phyloP scores from a whole-genome alignment of 192 early-diverging fungal species.

The Gamsiella multidivaricata region DNA sequence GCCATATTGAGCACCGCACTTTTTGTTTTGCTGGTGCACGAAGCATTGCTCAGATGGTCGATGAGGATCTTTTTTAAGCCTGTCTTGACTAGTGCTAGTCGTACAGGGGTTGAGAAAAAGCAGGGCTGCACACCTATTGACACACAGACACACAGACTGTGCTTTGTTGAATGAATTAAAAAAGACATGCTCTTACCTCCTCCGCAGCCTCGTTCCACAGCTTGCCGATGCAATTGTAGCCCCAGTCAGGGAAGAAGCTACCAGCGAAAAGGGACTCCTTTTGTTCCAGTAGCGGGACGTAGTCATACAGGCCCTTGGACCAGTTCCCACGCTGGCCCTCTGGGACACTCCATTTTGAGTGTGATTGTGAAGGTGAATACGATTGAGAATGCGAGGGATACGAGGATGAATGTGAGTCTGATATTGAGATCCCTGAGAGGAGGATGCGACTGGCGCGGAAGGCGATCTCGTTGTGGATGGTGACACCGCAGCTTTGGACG shows the following conservation, averaged over 20 bases:
- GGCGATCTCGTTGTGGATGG: constrained; percentile 56
- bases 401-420: neutral
- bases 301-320: constrained; percentile 12
- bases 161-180: too few relatives aligned
- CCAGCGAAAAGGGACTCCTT: constrained; percentile 33
- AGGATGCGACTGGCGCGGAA: constrained; percentile 43
- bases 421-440: constrained; percentile 4
- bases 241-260: constrained; percentile 53
- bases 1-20: too few relatives aligned
- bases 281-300: constrained; percentile 24
- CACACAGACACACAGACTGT: too few relatives aligned
- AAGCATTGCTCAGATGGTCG: too few relatives aligned
- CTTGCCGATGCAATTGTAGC: constrained; percentile 50
- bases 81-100: too few relatives aligned
- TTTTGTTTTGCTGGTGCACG: too few relatives aligned
- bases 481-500: constrained; percentile 46
- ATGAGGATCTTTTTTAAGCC: too few relatives aligned
- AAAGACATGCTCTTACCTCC: constrained; percentile 21
- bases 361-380: neutral
- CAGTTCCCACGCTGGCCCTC: neutral
- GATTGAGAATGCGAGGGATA: neutral
- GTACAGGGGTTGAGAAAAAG: too few relatives aligned
- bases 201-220: constrained; percentile 52
- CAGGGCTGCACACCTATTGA: too few relatives aligned
- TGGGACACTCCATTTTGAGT: neutral